Percentiles rank a stretch among this genome's conserved stretches.
Conservation (phyloP, 1,284 basidiomycete species). For the Fomitiporia mediterranea region DNA sequence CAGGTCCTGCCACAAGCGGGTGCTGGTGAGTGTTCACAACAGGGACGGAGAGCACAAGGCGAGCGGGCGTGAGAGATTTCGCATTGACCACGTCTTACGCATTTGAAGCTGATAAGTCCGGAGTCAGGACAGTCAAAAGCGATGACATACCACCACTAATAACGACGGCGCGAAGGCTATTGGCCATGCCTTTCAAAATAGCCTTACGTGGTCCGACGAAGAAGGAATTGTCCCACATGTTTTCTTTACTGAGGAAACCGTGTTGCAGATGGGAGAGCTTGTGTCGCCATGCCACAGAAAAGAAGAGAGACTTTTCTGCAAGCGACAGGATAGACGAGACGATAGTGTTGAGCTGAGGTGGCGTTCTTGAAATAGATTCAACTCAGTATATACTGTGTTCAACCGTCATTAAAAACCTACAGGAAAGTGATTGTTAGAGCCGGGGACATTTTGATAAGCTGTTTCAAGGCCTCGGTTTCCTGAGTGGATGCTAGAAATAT, state of each 20-base stretch:
- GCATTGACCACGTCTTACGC: slow-evolving; percentile 19
- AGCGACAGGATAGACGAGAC: slow-evolving; percentile 45
- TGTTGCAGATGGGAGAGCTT: slow-evolving; percentile 60
- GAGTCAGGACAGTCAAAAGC: background rate
- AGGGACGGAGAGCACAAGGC: slow-evolving; percentile 68
- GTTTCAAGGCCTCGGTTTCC: slow-evolving; percentile 2
- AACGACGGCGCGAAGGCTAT: slow-evolving; percentile 55
- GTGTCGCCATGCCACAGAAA: slow-evolving; percentile 65
- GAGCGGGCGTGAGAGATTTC: slow-evolving; percentile 48
- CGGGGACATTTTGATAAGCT: slow-evolving; percentile 29
- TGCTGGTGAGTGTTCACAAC: slow-evolving; percentile 59
- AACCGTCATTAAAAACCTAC: slow-evolving; percentile 16
- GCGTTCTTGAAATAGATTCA: slow-evolving; percentile 35
- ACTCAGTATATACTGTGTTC: slow-evolving; percentile 55
- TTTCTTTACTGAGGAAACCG: slow-evolving; percentile 69
- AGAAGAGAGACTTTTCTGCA: slow-evolving; percentile 47
- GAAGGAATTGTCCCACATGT: slow-evolving; percentile 72
- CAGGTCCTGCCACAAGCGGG: slow-evolving; percentile 57
- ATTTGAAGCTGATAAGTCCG: background rate
- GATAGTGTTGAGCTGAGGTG: slow-evolving; percentile 51
- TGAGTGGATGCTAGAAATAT: background rate
- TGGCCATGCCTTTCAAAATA: slow-evolving; percentile 53
- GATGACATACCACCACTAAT: slow-evolving; percentile 54
- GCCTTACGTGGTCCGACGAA: slow-evolving; percentile 60
- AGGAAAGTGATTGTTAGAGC: slow-evolving; percentile 25